These are phyloP conservation scores for Xylariaceae sp. DNA, from an alignment of 2,329 filamentous ascomycete genomes.

Conservation along the genomic window DNA sequence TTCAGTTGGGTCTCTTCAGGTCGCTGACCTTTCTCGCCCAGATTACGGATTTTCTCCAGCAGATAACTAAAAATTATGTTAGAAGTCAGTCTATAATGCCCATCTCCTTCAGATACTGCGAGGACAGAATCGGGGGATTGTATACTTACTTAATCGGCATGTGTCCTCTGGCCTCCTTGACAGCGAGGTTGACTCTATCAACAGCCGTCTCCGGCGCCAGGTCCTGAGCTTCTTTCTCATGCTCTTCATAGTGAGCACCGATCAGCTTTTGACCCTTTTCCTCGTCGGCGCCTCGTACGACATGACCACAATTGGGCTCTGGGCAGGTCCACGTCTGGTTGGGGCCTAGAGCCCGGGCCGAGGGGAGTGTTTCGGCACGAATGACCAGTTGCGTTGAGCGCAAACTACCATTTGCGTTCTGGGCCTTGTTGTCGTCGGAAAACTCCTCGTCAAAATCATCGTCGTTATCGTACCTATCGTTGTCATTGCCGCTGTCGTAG, in stretches of 20 bases:
- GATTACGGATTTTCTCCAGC: constrained; percentile 49
- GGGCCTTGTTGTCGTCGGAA: constrained; percentile 33
- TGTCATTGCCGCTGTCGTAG: constrained; percentile 17
- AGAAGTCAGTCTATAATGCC: constrained; percentile 4
- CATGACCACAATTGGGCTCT: constrained; percentile 57
- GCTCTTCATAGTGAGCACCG: constrained; percentile 54
- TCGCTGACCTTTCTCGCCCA: constrained; percentile 38
- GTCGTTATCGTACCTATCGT: constrained; percentile 20
- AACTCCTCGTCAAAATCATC: constrained; percentile 16
- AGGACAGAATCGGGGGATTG: constrained; percentile 34
- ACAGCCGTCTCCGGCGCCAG: constrained; percentile 29
- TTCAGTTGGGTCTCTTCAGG: constrained; percentile 32
- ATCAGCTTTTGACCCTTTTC: constrained; percentile 52
- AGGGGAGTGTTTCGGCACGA: constrained; percentile 46
- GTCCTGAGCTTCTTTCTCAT: constrained; percentile 52
- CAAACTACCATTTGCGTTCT: constrained; percentile 18
- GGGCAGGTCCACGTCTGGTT: constrained; percentile 63
- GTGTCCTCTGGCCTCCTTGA: constrained; percentile 53
- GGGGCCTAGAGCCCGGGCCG: constrained; percentile 47
- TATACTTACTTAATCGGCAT: constrained; percentile 52
- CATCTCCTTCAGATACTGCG: constrained; percentile 24
- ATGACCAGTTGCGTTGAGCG: constrained; percentile 37
- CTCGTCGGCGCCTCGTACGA: constrained; percentile 58
- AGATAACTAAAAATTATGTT: constrained; percentile 40
- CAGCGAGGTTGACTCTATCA: constrained; percentile 45